Base-by-base conservation (phyloP, 139 green algal species). In the Zygnema circumcarinatum region DNA sequence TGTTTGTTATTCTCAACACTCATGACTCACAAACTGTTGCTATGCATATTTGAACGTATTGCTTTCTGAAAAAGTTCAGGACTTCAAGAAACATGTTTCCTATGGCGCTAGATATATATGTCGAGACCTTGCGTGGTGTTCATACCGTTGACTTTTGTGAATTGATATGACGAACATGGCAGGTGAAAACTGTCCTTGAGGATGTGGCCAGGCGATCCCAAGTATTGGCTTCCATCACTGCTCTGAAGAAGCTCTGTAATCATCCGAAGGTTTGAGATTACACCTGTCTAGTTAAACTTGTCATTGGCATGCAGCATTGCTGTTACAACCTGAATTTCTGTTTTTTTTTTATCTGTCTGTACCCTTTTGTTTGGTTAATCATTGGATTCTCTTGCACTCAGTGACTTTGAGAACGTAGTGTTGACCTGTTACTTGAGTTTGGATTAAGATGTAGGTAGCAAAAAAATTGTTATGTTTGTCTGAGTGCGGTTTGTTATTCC, bases 181-280 rank as follows among this genome's bases (percentile, higher is more conserved):
- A 92, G 87, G 85, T 90, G 86, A 40, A 38, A 25, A 84, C 36
- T 75, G 38, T 38, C 2, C 22, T 88, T 54, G 62, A 88, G 62
- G 67, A 83, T 20, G 36, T 22, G 16, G 20, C 62, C 33, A 94
- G 93, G 79, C 38, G 29, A 31, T 47, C 87, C 7, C 83, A 89
- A 35, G 92, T 92, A 41, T 87, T 94, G 41, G 67, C 88, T 1
- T 90, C 84, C 67, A 94, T 94, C 79, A 98, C 95, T 33, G 92
- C 91, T 0, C 92, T 99, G 1, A 97, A 98, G 88, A 99, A 99
- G 94, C 95, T 99, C 72, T 97, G 96, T 94, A 98, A 98, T 93
- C 97, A 99, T 92, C 97, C 97, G 7, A 98, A 98, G 92, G 93
- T 98, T 39, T 20, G 76, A n/a, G 22, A 1, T n/a, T 54, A 47